Percentiles rank a stretch among this genome's conserved stretches.
Evolutionary conservation across 495 filamentous ascomycete species (phyloP).

Genomic region (Hypoxylon lenormandii): DNA sequence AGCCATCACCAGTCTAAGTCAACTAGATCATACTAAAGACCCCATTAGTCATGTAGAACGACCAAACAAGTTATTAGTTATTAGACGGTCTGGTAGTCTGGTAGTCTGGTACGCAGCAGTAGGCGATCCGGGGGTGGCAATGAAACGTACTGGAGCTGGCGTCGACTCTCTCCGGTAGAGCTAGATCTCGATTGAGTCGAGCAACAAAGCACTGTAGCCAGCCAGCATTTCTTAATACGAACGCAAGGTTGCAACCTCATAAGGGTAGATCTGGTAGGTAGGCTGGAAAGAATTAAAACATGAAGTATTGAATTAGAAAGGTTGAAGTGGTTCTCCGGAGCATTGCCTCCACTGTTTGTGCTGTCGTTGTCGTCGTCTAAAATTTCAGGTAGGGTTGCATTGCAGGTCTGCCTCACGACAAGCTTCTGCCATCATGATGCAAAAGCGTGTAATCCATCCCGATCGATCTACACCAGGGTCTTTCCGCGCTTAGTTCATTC

Average conservation of each 20-base stretch:
- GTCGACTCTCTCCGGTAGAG: not conserved
- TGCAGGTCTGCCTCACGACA: constrained; percentile 44
- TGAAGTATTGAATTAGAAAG: constrained; percentile 10
- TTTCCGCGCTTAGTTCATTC: constrained; percentile 6
- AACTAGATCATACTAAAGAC: not conserved
- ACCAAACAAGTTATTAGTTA: constrained; percentile 35
- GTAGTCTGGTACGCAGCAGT: constrained; percentile 2
- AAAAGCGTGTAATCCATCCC: constrained; percentile 19
- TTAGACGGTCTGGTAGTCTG: no score
- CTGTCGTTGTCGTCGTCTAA: constrained; percentile 24
- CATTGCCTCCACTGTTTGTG: constrained; percentile 24
- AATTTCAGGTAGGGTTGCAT: constrained; percentile 36
- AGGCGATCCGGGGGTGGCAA: constrained; percentile 10
- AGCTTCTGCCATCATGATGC: constrained; percentile 37
- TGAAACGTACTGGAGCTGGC: constrained; percentile 15
- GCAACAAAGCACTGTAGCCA: no score
- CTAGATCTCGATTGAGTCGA: constrained; percentile 30
- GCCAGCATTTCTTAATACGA: no score
- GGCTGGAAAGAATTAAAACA: constrained; percentile 4
- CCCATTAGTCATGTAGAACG: constrained; percentile 23
- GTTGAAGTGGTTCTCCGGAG: constrained; percentile 15
- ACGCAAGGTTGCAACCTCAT: no score
- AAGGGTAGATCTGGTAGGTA: not conserved
- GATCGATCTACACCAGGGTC: constrained; percentile 24
- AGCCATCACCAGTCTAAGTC: constrained; percentile 4